phyloP scores from a whole-genome alignment of 1,139 yeast genomes.

The Spencermartinsiella ligniputridi region DNA sequence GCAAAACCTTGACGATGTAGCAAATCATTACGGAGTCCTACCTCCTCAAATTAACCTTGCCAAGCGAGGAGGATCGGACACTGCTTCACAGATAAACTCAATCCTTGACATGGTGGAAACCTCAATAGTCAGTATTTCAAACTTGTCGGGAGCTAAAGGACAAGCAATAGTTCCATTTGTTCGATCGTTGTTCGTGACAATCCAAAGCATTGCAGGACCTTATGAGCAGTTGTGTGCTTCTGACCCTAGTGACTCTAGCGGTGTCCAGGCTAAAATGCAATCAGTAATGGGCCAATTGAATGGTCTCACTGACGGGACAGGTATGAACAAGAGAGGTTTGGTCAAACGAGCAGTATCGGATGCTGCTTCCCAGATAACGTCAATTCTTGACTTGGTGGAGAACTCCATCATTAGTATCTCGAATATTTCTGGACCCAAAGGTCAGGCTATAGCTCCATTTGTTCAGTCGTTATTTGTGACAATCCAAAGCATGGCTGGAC shows the following conservation, averaged over 20 bases:
- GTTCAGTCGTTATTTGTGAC: neutral
- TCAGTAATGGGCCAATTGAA: neutral
- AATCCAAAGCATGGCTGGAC: neutral
- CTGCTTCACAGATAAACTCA: neutral
- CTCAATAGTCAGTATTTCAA: neutral
- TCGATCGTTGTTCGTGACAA: neutral
- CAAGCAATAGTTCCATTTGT: neutral
- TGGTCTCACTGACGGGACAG: neutral
- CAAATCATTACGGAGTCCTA: neutral
- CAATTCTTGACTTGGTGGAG: neutral
- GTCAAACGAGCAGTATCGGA: neutral
- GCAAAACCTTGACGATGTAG: neutral
- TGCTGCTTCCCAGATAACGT: neutral
- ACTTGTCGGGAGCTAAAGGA: neutral
- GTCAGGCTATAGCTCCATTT: neutral
- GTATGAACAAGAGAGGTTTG: neutral
- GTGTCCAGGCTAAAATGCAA: neutral
- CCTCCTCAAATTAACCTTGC: neutral
- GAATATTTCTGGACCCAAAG: neutral
- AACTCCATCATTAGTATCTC: neutral
- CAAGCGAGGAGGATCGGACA: neutral
- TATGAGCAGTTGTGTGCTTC: neutral
- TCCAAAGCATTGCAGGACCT: neutral
- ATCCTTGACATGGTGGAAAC: neutral
- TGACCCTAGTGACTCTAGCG: neutral